Conservation (phyloP, 2,329 filamentous ascomycete genomes). For the Bretziella fagacearum region DNA sequence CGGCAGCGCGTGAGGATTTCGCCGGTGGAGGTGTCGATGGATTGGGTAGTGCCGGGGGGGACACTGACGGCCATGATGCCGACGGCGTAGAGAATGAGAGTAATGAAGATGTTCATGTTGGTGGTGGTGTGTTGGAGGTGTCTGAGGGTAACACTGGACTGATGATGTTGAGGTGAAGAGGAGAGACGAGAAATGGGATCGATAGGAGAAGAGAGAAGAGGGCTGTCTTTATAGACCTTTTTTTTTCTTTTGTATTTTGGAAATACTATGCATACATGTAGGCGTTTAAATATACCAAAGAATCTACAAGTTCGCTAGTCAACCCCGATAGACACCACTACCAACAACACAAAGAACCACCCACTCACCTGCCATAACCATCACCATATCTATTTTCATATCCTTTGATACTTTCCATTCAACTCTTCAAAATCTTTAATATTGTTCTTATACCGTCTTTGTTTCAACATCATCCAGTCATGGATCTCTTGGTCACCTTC, state of each 20-base stretch:
- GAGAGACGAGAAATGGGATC: not conserved
- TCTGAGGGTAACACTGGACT: not conserved
- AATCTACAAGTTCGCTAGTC: too few relatives aligned
- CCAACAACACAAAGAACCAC: too few relatives aligned
- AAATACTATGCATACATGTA: not conserved
- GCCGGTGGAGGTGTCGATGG: not conserved
- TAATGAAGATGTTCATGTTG: not conserved
- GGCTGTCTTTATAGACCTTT: constrained; percentile 1
- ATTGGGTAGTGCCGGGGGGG: not conserved
- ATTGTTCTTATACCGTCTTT: not conserved
- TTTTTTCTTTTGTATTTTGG: not conserved
- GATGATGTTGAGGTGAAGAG: not conserved
- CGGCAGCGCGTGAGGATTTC: not conserved
- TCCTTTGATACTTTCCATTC: too few relatives aligned
- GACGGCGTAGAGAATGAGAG: not conserved
- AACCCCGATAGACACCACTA: too few relatives aligned
- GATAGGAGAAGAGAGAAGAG: not conserved
- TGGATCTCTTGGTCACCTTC: not conserved
- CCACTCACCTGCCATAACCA: too few relatives aligned
- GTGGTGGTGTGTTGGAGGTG: not conserved
- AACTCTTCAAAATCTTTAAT: not conserved
- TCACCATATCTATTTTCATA: too few relatives aligned
- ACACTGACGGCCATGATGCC: not conserved
- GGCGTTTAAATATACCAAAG: too few relatives aligned
- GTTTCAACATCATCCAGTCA: not conserved